Evolutionary conservation across 805 yeast genomes (phyloP).

Genomic region (Metschnikowia drakensbergensis): DNA sequence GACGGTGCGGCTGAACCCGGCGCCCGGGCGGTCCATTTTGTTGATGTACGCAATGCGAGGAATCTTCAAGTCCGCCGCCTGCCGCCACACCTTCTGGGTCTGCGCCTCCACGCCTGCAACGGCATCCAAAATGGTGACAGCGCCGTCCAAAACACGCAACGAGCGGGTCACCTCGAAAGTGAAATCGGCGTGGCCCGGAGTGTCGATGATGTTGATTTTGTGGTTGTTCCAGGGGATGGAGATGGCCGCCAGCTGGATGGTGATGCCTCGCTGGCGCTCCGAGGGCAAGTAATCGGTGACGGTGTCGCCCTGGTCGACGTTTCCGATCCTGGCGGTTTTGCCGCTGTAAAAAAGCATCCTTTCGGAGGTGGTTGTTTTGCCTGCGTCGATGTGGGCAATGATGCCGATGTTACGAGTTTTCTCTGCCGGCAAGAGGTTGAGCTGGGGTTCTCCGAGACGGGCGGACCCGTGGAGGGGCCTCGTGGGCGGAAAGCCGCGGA

Average conservation of each 20-base stretch:
- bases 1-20: constrained; percentile 88
- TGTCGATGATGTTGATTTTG: constrained; percentile 84
- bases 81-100: constrained; percentile 95
- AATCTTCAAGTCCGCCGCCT: constrained; percentile 61
- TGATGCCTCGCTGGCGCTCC: constrained; percentile 89
- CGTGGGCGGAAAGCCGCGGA: background rate
- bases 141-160: constrained; percentile 88
- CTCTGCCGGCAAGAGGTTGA: constrained; percentile 28
- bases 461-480: constrained; percentile 1
- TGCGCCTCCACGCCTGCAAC: constrained; percentile 99
- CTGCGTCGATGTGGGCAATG: constrained; percentile 99
- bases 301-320: constrained; percentile 96
- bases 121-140: constrained; percentile 86
- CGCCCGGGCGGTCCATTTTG: constrained; percentile 96
- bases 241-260: constrained; percentile 95
- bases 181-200: constrained; percentile 98
- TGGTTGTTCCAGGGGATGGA: constrained; percentile 79
- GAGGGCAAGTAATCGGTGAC: constrained; percentile 89
- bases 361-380: constrained; percentile 97
- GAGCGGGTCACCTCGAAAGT: constrained; percentile 91
- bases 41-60: constrained; percentile 82
- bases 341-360: constrained; percentile 91
- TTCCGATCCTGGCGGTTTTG: constrained; percentile 72
- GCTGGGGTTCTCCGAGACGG: constrained; percentile 10
- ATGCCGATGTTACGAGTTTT: constrained; percentile 84